Percentiles rank a stretch among this genome's conserved stretches.
Evolutionary conservation across 805 yeast species (phyloP).

Genomic region (Nakazawaea ernobii): DNA sequence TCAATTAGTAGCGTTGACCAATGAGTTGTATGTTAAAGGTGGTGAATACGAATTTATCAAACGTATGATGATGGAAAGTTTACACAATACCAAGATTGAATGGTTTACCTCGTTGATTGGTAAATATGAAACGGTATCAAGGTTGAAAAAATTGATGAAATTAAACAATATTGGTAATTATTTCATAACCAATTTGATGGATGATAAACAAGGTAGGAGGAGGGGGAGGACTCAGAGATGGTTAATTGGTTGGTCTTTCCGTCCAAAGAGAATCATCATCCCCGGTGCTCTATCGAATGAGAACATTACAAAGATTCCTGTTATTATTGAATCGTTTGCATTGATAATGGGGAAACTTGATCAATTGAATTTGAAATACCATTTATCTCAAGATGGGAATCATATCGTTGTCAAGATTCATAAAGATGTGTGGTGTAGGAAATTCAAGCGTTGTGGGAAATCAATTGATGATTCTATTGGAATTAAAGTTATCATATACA

Average conservation of each 20-base stretch:
- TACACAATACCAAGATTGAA: conserved; percentile 11
- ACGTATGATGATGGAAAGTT: conserved; percentile 29
- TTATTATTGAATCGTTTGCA: neutral
- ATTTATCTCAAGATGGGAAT: neutral
- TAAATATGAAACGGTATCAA: conserved; percentile 14
- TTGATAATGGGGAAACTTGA: conserved; percentile 3
- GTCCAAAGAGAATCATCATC: conserved; percentile 6
- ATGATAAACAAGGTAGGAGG: neutral
- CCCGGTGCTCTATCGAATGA: neutral
- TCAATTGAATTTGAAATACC: conserved; percentile 9
- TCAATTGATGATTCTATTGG: neutral
- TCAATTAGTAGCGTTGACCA: conserved; percentile 24
- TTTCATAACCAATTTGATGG: conserved; percentile 17
- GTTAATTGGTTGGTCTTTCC: conserved; percentile 32
- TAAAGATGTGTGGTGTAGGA: conserved; percentile 24
- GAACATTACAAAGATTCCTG: neutral
- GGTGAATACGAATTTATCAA: conserved; percentile 39
- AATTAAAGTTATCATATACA: neutral
- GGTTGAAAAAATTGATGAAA: conserved; percentile 11
- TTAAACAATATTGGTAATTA: conserved; percentile 17
- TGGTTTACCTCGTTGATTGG: conserved; percentile 35
- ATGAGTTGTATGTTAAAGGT: conserved; percentile 37
- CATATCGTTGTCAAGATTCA: neutral
- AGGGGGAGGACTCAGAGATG: conserved; percentile 32
- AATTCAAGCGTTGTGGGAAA: conserved; percentile 15